Percentiles rank a stretch among this genome's conserved stretches.
These are phyloP conservation scores for Ogataea neopini DNA, from an alignment of 805 yeast species.

Conservation along the genomic window DNA sequence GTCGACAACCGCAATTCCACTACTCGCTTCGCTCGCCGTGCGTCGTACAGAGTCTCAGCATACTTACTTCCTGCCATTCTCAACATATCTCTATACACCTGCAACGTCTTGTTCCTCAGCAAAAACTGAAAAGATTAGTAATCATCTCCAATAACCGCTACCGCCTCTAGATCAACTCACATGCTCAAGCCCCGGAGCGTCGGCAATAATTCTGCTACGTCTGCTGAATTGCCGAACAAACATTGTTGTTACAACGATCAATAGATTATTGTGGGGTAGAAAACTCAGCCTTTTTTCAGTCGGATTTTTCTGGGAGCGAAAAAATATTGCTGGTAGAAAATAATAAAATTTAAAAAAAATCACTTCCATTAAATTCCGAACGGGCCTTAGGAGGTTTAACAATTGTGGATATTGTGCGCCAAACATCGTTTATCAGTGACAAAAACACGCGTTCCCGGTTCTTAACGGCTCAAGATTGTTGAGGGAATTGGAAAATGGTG, in stretches of 20 bases:
- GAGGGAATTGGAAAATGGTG: constrained; percentile 49
- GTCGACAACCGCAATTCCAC: no score
- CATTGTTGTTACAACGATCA: not conserved
- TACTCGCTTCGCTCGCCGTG: no score
- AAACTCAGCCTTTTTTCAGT: not conserved
- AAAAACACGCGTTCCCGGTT: not conserved
- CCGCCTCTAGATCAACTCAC: not conserved
- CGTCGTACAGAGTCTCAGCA: no score
- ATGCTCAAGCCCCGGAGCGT: not conserved
- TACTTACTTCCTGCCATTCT: constrained; percentile 27
- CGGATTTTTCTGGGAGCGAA: constrained; percentile 2
- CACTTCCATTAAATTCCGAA: constrained; percentile 8
- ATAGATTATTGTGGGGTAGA: not conserved
- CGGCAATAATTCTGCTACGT: not conserved
- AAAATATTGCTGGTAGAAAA: not conserved
- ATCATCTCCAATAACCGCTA: not conserved
- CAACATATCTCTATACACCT: constrained; percentile 35
- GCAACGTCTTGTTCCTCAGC: constrained; percentile 29
- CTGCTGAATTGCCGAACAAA: not conserved
- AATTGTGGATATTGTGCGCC: no score
- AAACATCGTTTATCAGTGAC: not conserved
- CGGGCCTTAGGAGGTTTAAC: no score
- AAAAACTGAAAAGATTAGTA: constrained; percentile 28
- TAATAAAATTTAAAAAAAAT: constrained; percentile 1
- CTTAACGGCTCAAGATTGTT: not conserved